phyloP scores from a whole-genome alignment of 164 flowering plant genomes.

The Kalanchoe fedtschenkoi region DNA sequence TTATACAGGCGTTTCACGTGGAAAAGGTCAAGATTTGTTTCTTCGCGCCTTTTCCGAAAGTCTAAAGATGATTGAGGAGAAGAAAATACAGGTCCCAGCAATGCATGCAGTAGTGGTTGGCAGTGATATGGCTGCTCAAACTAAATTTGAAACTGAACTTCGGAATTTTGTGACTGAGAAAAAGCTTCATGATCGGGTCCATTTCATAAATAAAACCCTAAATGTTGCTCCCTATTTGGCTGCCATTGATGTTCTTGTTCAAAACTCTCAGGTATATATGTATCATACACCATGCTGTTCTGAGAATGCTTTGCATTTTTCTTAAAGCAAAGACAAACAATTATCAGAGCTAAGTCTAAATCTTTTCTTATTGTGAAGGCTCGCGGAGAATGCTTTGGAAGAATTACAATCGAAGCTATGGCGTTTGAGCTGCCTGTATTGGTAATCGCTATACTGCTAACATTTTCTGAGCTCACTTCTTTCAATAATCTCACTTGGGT shows the following conservation, averaged over 20 bases:
- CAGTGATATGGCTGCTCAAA: slow-evolving; percentile 85
- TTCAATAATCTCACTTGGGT: background rate
- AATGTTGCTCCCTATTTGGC: slow-evolving; percentile 87
- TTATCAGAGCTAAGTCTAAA: background rate
- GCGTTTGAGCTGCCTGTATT: slow-evolving; percentile 92
- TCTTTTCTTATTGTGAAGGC: slow-evolving; percentile 33
- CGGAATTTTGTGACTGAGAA: slow-evolving; percentile 61
- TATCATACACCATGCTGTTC: background rate
- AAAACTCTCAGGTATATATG: slow-evolving; percentile 76
- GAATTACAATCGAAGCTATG: slow-evolving; percentile 99
- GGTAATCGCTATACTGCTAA: slow-evolving; percentile 26
- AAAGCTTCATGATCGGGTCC: slow-evolving; percentile 66
- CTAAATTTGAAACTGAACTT: slow-evolving; percentile 78
- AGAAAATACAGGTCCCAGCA: slow-evolving; percentile 63
- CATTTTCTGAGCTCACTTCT: background rate
- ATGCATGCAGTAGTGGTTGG: slow-evolving; percentile 89
- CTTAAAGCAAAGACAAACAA: background rate
- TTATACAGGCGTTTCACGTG: slow-evolving; percentile 92
- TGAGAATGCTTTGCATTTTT: background rate
- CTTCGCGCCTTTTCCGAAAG: slow-evolving; percentile 71
- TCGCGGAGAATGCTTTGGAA: slow-evolving; percentile 98
- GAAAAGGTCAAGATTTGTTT: slow-evolving; percentile 95
- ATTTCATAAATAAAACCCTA: slow-evolving; percentile 87
- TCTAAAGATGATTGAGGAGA: slow-evolving; percentile 51
- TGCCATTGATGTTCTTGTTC: slow-evolving; percentile 90